Evolutionary conservation across 257 asterid genomes (phyloP).

Genomic region (Rhazya stricta): DNA sequence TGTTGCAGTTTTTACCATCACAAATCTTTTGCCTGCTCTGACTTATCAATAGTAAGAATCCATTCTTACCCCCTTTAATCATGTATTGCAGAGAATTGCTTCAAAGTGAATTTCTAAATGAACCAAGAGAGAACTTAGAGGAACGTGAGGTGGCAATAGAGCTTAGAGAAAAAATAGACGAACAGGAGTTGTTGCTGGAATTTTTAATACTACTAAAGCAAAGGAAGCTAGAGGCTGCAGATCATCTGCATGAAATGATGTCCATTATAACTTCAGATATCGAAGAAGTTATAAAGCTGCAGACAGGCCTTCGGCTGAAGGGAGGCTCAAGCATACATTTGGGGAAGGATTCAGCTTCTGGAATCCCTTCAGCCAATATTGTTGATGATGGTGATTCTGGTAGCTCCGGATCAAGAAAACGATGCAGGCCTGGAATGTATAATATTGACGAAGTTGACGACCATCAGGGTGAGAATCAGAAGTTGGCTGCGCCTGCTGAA

Average conservation of each 20-base stretch:
- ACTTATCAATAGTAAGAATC: slow-evolving; percentile 1
- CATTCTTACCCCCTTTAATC: slow-evolving; percentile 17
- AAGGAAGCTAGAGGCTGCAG: slow-evolving; percentile 67
- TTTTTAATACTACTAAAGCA: slow-evolving; percentile 70
- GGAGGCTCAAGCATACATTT: slow-evolving; percentile 41
- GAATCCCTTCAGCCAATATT: slow-evolving; percentile 26
- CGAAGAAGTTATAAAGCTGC: slow-evolving; percentile 68
- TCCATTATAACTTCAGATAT: slow-evolving; percentile 69
- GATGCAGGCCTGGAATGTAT: slow-evolving; percentile 48
- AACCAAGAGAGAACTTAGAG: slow-evolving; percentile 67
- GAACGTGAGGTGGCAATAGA: slow-evolving; percentile 81
- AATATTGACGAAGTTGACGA: slow-evolving; percentile 32
- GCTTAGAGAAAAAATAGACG: slow-evolving; percentile 77
- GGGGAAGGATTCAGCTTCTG: slow-evolving; percentile 34
- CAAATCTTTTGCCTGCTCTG: not conserved
- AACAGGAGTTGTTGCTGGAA: slow-evolving; percentile 81
- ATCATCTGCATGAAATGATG: slow-evolving; percentile 54
- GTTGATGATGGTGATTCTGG: slow-evolving; percentile 55
- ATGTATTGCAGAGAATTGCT: slow-evolving; percentile 56
- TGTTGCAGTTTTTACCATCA: not conserved
- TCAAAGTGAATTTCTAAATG: slow-evolving; percentile 86
- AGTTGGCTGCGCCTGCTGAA: slow-evolving; percentile 32
- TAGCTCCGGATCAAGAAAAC: slow-evolving; percentile 62
- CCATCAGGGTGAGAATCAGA: slow-evolving; percentile 29
- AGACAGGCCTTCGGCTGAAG: slow-evolving; percentile 41